Evolutionary conservation across 192 early-diverging fungal species (phyloP), one percentile per base, ranked within the genome.

Genomic region (Rhizophagus clarus): DNA sequence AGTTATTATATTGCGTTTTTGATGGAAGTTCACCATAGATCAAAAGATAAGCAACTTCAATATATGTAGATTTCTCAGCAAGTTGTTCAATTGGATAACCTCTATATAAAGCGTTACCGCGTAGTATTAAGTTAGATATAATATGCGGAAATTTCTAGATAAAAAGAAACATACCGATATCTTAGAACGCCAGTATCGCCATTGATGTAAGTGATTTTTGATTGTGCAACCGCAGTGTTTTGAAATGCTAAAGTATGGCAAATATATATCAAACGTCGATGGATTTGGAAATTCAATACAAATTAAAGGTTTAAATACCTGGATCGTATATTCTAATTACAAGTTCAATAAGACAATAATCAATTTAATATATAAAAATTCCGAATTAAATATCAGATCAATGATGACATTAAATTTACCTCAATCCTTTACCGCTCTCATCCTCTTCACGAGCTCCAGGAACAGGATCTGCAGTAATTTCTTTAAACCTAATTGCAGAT

Each of bases 31-130:
- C 86, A 47, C 91, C 87, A 76, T 87, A 92, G 66, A 93, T 88
- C 12, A 93, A 80, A 74, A 93, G 82, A 80, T 92, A 93, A 14
- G 91, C 85, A 26, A 93, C 91, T 83, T 93, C 92, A 17, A 93
- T 70, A 81, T 90, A 93, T 15, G 85, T 85, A 32, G 87, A 89
- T 62, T 91, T 87, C 79, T 90, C 88, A 15, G 91, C 89, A 14
- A 93, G 80, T 63, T 93, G 88, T 77, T 93, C 91, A 69, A 93
- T 91, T 61, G 87, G 83, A 75, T 92, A 93, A 26, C 91, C 91
- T 32, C 88, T 80, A 34, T 20, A 66, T 7, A 77, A 70, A 28
- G 22, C 9, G 15, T 29, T 28, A 60, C 2, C 15, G 47, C 22
- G 26, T 75, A 15, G 20, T 20, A 10, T 47, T 40, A 5, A 40